Conservation (phyloP, 2,329 filamentous ascomycete genomes). For the Fusarium kyushuense region DNA sequence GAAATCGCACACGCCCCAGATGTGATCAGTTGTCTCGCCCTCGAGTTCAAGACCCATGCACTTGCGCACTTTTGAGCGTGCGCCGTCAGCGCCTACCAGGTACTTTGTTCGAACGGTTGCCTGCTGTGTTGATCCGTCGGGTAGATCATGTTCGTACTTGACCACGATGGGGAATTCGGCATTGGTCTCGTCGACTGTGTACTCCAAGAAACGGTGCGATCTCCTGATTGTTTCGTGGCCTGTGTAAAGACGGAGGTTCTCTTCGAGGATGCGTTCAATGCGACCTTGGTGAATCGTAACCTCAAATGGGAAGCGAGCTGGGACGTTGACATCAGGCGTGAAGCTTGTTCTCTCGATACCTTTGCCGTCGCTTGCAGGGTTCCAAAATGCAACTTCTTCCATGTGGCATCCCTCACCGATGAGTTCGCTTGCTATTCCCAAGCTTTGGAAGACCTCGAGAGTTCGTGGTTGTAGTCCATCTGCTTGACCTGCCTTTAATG, state of each 20-base stretch:
- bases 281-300: conserved; percentile 26
- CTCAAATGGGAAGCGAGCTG: conserved; percentile 14
- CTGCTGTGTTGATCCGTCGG: not conserved
- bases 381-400: conserved; percentile 30
- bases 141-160: conserved; percentile 1
- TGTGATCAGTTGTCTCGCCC: conserved; percentile 22
- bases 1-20: conserved; percentile 27
- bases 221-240: not conserved
- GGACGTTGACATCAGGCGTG: conserved; percentile 9
- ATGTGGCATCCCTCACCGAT: conserved; percentile 24
- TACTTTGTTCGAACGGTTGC: conserved; percentile 13
- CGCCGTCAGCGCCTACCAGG: conserved; percentile 13
- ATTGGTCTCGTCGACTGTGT: not conserved
- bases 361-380: not conserved
- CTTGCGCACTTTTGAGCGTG: conserved; percentile 13
- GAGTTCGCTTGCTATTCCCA: conserved; percentile 20
- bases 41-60: conserved; percentile 25
- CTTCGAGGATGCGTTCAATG: conserved; percentile 20
- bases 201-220: conserved; percentile 18
- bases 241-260: conserved; percentile 16
- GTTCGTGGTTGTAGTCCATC: conserved; percentile 25
- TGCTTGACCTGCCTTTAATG: conserved; percentile 20
- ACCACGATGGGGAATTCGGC: conserved; percentile 1
- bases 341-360: conserved; percentile 26
- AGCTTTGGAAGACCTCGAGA: conserved; percentile 20